These are phyloP conservation scores for Polyporus arcularius DNA, from an alignment of 768 basidiomycete genomes.

Conservation along the genomic window DNA sequence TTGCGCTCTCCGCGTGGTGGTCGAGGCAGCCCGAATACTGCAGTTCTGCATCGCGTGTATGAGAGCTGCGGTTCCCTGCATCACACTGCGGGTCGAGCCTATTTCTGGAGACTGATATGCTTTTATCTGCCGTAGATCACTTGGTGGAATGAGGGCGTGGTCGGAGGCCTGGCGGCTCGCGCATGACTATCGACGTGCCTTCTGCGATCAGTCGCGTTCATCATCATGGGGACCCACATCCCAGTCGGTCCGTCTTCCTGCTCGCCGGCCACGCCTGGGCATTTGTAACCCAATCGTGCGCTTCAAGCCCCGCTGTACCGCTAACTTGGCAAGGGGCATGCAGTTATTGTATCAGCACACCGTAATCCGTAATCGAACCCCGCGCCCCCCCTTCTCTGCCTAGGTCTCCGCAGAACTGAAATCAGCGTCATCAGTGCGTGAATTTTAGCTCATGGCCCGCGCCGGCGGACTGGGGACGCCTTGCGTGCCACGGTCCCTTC, in stretches of 20 bases:
- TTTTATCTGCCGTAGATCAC: conserved; percentile 17
- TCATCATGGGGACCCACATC: conserved; percentile 18
- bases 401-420: neutral
- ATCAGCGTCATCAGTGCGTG: conserved; percentile 3
- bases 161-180: conserved; percentile 9
- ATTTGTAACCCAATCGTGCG: conserved; percentile 6
- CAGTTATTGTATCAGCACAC: conserved; percentile 7
- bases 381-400: neutral
- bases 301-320: conserved; percentile 1
- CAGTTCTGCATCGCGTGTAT: neutral
- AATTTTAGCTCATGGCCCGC: neutral
- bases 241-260: neutral
- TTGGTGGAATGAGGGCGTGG: conserved; percentile 19
- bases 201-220: conserved; percentile 10
- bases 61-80: neutral
- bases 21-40: neutral
- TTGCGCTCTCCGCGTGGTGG: conserved; percentile 3
- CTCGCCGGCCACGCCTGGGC: conserved; percentile 5
- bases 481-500: neutral
- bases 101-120: conserved; percentile 18
- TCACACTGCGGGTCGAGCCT: conserved; percentile 8
- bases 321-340: conserved; percentile 1
- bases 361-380: conserved; percentile 8
- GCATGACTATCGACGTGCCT: conserved; percentile 10
- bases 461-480: neutral